A percentile compares a stretch with the other conserved stretches of the same genome.
These are phyloP conservation scores for Daldinia concentrica DNA, from an alignment of 495 filamentous ascomycete genomes.

Conservation along the genomic window DNA sequence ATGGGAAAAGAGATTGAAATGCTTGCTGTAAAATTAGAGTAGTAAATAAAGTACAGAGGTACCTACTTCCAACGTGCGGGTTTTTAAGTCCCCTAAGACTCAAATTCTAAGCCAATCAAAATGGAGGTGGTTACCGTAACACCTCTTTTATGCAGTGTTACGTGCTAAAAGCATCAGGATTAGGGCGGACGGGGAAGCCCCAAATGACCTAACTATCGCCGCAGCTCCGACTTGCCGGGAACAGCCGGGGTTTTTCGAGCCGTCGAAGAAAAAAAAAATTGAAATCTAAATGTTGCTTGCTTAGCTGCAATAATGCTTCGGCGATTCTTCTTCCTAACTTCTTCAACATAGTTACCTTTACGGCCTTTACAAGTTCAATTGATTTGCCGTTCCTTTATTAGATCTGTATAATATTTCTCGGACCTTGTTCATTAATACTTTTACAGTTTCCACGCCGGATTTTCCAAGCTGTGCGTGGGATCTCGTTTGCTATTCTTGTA, in stretches of 20 bases:
- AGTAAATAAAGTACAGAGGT: background rate
- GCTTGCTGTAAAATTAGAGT: background rate
- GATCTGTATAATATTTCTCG: conserved; percentile 47
- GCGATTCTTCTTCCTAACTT: conserved; percentile 40
- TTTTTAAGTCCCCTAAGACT: conserved; percentile 23
- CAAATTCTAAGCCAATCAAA: conserved; percentile 32
- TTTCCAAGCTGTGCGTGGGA: conserved; percentile 34
- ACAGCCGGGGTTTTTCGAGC: conserved; percentile 44
- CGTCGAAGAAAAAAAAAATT: conserved; percentile 36
- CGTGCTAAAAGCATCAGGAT: conserved; percentile 40
- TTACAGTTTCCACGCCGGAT: conserved; percentile 37
- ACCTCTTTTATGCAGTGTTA: conserved; percentile 36
- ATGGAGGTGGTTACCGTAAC: conserved; percentile 11
- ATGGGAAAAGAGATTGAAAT: background rate
- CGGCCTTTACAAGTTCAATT: conserved; percentile 41
- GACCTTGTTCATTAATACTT: conserved; percentile 40
- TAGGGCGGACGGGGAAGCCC: conserved; percentile 34
- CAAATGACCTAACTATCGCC: conserved; percentile 33
- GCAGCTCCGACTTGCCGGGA: conserved; percentile 47
- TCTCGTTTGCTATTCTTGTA: conserved; percentile 38
- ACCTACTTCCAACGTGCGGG: conserved; percentile 19
- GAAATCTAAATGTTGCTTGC: conserved; percentile 25
- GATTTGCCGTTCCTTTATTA: conserved; percentile 51
- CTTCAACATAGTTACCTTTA: conserved; percentile 42
- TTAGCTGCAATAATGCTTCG: conserved; percentile 20